Evolutionary conservation across 2,329 filamentous ascomycete genomes (phyloP).

Genomic region (Fusarium drepaniforme): DNA sequence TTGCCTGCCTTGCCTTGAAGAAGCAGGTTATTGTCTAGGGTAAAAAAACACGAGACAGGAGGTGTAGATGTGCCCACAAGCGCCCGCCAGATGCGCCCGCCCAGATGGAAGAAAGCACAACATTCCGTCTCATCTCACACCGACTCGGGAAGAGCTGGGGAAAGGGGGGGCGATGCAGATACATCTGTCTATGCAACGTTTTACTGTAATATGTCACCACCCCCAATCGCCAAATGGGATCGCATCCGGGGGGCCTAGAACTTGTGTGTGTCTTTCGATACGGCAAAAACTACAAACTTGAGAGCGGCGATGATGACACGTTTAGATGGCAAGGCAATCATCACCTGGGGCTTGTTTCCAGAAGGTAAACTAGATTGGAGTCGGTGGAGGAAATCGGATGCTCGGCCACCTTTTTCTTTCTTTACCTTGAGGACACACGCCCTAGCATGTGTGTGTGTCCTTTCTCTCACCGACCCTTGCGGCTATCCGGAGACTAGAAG

Average conservation of each 20-base stretch:
- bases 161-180: neutral
- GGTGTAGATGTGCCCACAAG: constrained; percentile 10
- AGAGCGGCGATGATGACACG: neutral
- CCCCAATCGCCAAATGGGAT: constrained; percentile 27
- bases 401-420: neutral
- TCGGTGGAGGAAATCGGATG: neutral
- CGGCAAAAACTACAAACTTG: neutral
- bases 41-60: constrained; percentile 16
- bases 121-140: constrained; percentile 17
- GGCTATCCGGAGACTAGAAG: constrained; percentile 26
- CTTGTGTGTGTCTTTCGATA: constrained; percentile 23
- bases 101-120: constrained; percentile 4
- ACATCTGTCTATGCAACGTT: constrained; percentile 23
- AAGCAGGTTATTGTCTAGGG: neutral
- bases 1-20: neutral
- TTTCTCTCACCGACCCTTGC: constrained; percentile 1
- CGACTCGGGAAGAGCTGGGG: constrained; percentile 19
- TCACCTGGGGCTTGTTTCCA: neutral
- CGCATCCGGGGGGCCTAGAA: constrained; percentile 9
- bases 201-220: constrained; percentile 3
- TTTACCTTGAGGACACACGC: neutral
- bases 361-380: neutral
- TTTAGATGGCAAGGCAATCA: neutral
- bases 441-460: neutral
- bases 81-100: constrained; percentile 11